A percentile compares a stretch with the other conserved stretches of the same genome.
Evolutionary conservation across 208 protist species (phyloP).

Genomic region (Porcisia deanei): DNA sequence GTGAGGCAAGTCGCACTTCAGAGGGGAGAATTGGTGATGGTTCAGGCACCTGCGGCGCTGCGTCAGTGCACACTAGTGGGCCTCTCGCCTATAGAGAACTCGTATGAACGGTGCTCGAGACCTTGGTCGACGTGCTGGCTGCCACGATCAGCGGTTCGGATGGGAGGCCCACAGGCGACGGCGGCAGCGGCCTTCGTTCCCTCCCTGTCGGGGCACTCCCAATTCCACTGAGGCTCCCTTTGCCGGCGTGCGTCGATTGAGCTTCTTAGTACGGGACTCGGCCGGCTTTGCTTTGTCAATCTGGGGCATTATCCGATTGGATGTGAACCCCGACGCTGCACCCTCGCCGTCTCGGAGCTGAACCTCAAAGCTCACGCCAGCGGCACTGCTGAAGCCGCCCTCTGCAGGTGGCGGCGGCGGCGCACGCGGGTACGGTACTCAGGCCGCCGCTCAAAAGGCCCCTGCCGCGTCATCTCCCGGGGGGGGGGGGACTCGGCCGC

Average conservation of each 20-base stretch:
- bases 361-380: no score
- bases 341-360: not conserved
- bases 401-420: not conserved
- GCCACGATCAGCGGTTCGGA: conserved; percentile 14
- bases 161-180: not conserved
- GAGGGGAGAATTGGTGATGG: not conserved
- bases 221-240: conserved; percentile 12
- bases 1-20: conserved; percentile 11
- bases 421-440: not conserved
- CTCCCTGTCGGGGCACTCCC: conserved; percentile 15
- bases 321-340: conserved; percentile 6
- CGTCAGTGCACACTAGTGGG: not conserved
- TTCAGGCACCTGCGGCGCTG: conserved; percentile 6
- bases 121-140: conserved; percentile 23
- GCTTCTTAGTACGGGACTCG: conserved; percentile 23
- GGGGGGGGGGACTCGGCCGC: not conserved
- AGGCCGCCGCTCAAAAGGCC: not conserved
- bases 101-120: conserved; percentile 26
- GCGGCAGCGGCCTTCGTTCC: not conserved
- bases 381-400: conserved; percentile 15
- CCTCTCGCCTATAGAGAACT: conserved; percentile 20
- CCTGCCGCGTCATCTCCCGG: not conserved
- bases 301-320: conserved; percentile 27
- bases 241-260: conserved; percentile 14
- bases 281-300: conserved; percentile 24